Evolutionary conservation across 2,329 filamentous ascomycete genomes (phyloP), one percentile per base, ranked within the genome.

Genomic region (Thelonectria rubi): DNA sequence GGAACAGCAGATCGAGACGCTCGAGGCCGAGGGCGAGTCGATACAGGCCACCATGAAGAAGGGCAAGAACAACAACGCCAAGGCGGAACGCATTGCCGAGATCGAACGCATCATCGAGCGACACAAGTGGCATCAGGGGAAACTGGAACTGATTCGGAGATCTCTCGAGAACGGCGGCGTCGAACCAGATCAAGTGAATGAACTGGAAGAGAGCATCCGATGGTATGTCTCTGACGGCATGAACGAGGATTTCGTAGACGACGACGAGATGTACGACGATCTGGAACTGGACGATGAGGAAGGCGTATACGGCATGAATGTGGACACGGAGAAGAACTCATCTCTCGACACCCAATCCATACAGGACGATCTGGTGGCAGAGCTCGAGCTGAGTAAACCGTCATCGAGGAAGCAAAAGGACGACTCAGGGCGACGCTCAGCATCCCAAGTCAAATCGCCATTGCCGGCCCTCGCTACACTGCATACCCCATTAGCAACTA

Each of bases 81-180:
- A 96, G 78, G 89, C 91, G 3, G 94, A 97, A 67, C 89, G 94
- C 62, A 89, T 98, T 81, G 88, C 92, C 55, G 91, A 95, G 75
- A 90, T 99, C 68, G 91, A 97, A 73, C 83, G 86, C 63, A 84
- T 90, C 71, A 93, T 94, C 69, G 95, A 99, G 76, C 88, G 91
- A 71, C 94, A 98, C 82, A 97, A 97, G 79, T 98, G 93, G 91
- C 95, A 99, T 75, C 91, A 97, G 74, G 88, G 88, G 66, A 97
- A 97, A 76, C 84, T 99, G 65, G 95, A 99, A 79, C 84, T 98
- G 60, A 88, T 98, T 72, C 88, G 94, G 72, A 88, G 95, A 69
- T 92, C 93, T 26, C 81, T 99, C 68, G 94, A 98, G 75, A 99
- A 99, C 74, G 94, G 93, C 59, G 92, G 90, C 65, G 87, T 98